A percentile compares a stretch with the other conserved stretches of the same genome.
Conservation (phyloP, 768 basidiomycete genomes). For the Leccinum imitatum region DNA sequence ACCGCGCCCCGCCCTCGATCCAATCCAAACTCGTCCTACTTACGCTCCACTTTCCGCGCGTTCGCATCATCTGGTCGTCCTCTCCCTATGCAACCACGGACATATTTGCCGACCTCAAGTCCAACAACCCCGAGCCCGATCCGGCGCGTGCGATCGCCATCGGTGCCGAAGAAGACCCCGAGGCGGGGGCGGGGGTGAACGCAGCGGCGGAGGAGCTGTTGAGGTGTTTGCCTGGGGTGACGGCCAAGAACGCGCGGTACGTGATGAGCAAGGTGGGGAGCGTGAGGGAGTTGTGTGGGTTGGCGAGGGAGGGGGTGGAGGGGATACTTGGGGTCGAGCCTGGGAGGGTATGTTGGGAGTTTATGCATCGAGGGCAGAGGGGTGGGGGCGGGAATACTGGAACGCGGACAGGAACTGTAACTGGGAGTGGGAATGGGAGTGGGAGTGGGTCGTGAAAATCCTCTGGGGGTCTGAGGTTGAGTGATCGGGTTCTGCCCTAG, state of each 20-base stretch:
- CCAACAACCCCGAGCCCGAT: slow-evolving; percentile 78
- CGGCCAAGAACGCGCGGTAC: slow-evolving; percentile 78
- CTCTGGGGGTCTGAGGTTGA: not conserved
- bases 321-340: slow-evolving; percentile 77
- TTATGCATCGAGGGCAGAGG: slow-evolving; percentile 71
- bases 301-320: slow-evolving; percentile 62
- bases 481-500: not conserved
- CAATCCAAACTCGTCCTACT: slow-evolving; percentile 94
- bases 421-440: no score
- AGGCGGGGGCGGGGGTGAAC: slow-evolving; percentile 68
- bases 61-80: slow-evolving; percentile 96
- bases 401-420: not conserved
- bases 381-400: not conserved
- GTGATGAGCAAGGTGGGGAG: slow-evolving; percentile 81
- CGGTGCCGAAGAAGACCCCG: slow-evolving; percentile 76
- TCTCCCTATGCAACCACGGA: slow-evolving; percentile 90
- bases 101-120: slow-evolving; percentile 91
- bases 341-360: slow-evolving; percentile 77
- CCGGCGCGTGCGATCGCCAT: slow-evolving; percentile 69
- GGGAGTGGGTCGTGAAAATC: not conserved
- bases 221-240: slow-evolving; percentile 80
- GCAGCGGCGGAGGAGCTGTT: slow-evolving; percentile 80
- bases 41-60: slow-evolving; percentile 83
- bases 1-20: slow-evolving; percentile 51
- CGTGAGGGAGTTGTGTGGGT: slow-evolving; percentile 70